Percentiles rank a stretch among this genome's conserved stretches.
Conservation (phyloP, 2,329 filamentous ascomycete species). For the Paecilomyces sp. region DNA sequence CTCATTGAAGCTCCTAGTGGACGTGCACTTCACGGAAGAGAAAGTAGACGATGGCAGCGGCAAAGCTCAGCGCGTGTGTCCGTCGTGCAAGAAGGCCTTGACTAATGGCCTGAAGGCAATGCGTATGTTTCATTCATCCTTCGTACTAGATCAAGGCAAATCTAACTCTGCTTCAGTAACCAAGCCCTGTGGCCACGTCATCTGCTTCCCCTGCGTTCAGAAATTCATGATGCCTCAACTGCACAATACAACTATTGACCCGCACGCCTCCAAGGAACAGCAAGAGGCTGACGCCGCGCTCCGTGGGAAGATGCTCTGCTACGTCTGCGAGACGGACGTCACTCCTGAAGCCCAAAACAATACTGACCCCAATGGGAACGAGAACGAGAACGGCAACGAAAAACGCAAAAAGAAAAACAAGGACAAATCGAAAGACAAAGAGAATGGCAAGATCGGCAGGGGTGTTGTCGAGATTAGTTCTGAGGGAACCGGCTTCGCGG, state of each 20-base stretch:
- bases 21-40: conserved; percentile 70
- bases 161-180: conserved; percentile 46
- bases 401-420: conserved; percentile 18
- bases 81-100: conserved; percentile 75
- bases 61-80: conserved; percentile 53
- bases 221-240: conserved; percentile 67
- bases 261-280: conserved; percentile 52
- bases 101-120: conserved; percentile 77
- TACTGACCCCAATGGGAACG: conserved; percentile 9
- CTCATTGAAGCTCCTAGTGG: conserved; percentile 69
- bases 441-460: conserved; percentile 52
- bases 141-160: background rate
- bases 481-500: conserved; percentile 89
- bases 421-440: conserved; percentile 38
- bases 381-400: conserved; percentile 17
- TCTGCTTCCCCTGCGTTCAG: conserved; percentile 76
- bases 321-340: conserved; percentile 79
- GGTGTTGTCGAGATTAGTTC: conserved; percentile 74
- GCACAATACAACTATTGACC: conserved; percentile 41
- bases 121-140: conserved; percentile 30
- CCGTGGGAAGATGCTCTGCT: conserved; percentile 55
- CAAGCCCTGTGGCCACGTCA: conserved; percentile 83
- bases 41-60: conserved; percentile 46
- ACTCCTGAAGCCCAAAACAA: conserved; percentile 35
- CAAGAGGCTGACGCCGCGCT: conserved; percentile 26